phyloP scores from a whole-genome alignment of 306 rosid genomes.

The Ochetophila trinervis region DNA sequence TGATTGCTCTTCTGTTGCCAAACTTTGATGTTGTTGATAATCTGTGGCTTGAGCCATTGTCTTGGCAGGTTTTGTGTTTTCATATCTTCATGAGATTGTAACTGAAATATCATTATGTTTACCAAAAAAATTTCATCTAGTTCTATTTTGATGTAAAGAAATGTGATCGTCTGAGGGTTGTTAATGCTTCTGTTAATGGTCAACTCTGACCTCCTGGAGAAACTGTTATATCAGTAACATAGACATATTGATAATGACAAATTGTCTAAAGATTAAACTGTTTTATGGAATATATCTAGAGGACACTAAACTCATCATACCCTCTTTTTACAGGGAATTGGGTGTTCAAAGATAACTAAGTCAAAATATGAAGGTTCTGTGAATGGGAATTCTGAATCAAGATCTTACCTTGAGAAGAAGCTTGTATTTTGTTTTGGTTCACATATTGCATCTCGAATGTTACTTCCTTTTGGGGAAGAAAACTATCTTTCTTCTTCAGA shows the following conservation, averaged over 20 bases:
- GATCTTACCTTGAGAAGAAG: conserved; percentile 92
- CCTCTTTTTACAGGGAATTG: conserved; percentile 70
- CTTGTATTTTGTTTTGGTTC: conserved; percentile 98
- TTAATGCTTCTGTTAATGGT: not conserved
- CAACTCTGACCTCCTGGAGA: conserved; percentile 10
- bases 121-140: not conserved
- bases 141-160: not conserved
- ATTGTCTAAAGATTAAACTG: not conserved
- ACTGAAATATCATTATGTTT: not conserved
- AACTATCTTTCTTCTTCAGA: conserved; percentile 80
- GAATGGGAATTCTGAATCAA: conserved; percentile 71
- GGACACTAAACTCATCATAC: conserved; percentile 24
- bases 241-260: not conserved
- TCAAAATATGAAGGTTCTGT: conserved; percentile 65
- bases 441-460: conserved; percentile 80
- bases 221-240: conserved; percentile 7
- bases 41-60: conserved; percentile 92
- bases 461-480: conserved; percentile 96
- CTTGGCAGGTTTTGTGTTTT: conserved; percentile 84
- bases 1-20: conserved; percentile 79
- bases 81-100: not conserved
- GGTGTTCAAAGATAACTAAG: conserved; percentile 87
- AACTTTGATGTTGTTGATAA: conserved; percentile 84
- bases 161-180: not conserved
- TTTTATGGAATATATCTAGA: conserved; percentile 9